Evolutionary conservation across 768 basidiomycete genomes (phyloP), one percentile per base, ranked within the genome.

Genomic region (Hypholoma fasciculare): DNA sequence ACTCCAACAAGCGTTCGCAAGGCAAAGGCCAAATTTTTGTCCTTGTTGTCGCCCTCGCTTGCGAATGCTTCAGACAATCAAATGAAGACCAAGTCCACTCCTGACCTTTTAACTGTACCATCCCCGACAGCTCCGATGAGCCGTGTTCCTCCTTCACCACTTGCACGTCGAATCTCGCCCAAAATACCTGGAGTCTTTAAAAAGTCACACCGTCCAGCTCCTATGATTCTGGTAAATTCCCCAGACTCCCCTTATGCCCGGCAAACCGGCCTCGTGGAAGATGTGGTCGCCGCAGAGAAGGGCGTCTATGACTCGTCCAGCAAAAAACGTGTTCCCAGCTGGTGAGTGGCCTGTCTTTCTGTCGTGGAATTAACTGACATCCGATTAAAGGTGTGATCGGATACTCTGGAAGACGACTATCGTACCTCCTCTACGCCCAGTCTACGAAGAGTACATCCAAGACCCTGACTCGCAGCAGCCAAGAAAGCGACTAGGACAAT

Each of bases 291-390:
- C 1, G 80, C 79, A 34, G 82, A 83, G 42, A 80, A 79, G 64
- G 89, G 87, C 16, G 85, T 90, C 3, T 93, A 92, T 65, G 92
- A 94, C 70, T 86, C 88, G 26, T 93, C 91, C 9, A 77, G 83
- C 64, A 93, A 94, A 70, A 82, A 85, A 64, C 86, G 92, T 17
- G 92, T 93, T 23, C 92, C 92, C 5, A 91, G 90, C 69, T 93
- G 92, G 92, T 89, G 63, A 49, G 84, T 74, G 34, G 11, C 2
- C 13, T 46, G 11, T 23, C 30, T 9, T 46, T 2, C 6, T 34
- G 19, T 14, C 37, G 7, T 27, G 37, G 7, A 40, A 16, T 7
- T 19, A 8, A 4, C 4, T 26, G 16, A 34, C 26, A 16, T 43
- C 26, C 12, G 9, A 26, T 36, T 12, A 43, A 26, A 90, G 89